These are phyloP conservation scores for Quercus phellos DNA, from an alignment of 331 rosid genomes.

Conservation along the genomic window DNA sequence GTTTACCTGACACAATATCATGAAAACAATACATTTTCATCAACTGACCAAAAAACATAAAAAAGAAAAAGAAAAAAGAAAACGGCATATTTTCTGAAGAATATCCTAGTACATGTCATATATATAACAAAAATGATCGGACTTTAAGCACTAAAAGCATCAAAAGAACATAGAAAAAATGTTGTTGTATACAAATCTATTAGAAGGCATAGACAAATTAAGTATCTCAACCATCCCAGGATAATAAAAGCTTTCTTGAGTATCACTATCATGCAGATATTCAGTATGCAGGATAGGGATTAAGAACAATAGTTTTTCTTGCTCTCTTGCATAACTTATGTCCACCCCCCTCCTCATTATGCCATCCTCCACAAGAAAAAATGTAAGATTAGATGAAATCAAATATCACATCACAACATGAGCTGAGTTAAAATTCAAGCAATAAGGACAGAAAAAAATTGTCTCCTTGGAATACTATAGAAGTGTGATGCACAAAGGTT, in stretches of 20 bases:
- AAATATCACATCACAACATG: no score
- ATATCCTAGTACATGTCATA: not conserved
- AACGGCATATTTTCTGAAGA: not conserved
- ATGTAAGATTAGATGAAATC: no score
- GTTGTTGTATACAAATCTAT: not conserved
- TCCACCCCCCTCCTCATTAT: not conserved
- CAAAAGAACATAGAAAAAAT: not conserved
- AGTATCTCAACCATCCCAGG: not conserved
- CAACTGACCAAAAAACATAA: not conserved
- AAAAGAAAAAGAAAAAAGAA: no score
- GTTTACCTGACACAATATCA: constrained; percentile 60
- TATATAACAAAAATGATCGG: not conserved
- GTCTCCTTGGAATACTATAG: no score
- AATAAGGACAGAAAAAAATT: no score
- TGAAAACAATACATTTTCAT: not conserved
- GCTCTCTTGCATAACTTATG: not conserved
- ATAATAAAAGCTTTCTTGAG: not conserved
- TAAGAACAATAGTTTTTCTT: not conserved
- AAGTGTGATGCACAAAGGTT: no score
- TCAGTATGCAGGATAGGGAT: not conserved
- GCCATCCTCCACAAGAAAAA: no score
- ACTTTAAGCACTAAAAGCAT: not conserved
- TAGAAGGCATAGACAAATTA: not conserved
- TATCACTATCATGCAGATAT: not conserved
- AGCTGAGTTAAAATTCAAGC: no score